A percentile compares a stretch with the other conserved stretches of the same genome.
Evolutionary conservation across 2,329 filamentous ascomycete genomes (phyloP).

Genomic region (Claviceps cyperi): DNA sequence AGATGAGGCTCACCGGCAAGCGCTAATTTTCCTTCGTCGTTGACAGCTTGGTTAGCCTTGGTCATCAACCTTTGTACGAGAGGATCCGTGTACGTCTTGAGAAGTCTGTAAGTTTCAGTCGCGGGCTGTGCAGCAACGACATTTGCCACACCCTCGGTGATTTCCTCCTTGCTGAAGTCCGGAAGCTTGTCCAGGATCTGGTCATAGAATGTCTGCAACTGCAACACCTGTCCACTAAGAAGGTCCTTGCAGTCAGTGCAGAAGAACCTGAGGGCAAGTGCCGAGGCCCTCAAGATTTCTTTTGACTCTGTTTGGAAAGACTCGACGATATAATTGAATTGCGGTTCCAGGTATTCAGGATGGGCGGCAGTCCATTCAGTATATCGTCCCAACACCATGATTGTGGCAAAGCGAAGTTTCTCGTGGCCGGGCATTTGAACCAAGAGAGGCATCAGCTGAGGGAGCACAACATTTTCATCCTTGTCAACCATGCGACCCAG

Average conservation of each 20-base stretch:
- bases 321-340: slow-evolving; percentile 90
- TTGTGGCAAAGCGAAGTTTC: slow-evolving; percentile 95
- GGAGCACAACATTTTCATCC: slow-evolving; percentile 74
- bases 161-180: slow-evolving; percentile 77
- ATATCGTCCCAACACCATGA: slow-evolving; percentile 93
- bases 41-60: slow-evolving; percentile 71
- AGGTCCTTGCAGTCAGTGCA: slow-evolving; percentile 88
- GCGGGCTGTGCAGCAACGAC: slow-evolving; percentile 78
- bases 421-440: slow-evolving; percentile 92
- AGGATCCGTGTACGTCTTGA: slow-evolving; percentile 90
- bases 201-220: slow-evolving; percentile 86
- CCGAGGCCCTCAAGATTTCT: slow-evolving; percentile 83
- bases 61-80: slow-evolving; percentile 72
- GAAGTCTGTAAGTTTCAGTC: slow-evolving; percentile 63
- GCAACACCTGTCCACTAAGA: slow-evolving; percentile 66
- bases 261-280: slow-evolving; percentile 91
- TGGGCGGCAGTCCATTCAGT: slow-evolving; percentile 96
- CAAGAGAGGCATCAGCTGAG: slow-evolving; percentile 82
- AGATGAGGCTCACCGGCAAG: slow-evolving; percentile 51
- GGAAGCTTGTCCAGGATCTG: slow-evolving; percentile 78
- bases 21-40: slow-evolving; percentile 70
- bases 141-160: slow-evolving; percentile 87
- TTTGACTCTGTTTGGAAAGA: slow-evolving; percentile 80
- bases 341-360: slow-evolving; percentile 78
- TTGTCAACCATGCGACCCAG: slow-evolving; percentile 93